phyloP scores from a whole-genome alignment of 768 basidiomycete genomes.

The Auricularia sp. region DNA sequence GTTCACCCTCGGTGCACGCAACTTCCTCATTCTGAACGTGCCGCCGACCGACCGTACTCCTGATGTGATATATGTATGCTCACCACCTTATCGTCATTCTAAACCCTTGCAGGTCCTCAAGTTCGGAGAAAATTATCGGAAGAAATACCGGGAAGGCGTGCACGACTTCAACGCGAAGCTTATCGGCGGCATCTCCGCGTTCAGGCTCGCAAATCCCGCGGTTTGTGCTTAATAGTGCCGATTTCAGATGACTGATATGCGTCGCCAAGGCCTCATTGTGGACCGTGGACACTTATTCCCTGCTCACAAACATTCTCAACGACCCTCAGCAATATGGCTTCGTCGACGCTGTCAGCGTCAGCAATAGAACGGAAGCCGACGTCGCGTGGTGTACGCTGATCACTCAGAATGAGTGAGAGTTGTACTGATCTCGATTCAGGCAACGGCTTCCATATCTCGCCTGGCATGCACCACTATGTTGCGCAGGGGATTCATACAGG shows the following conservation, averaged over 20 bases:
- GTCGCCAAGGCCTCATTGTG: not conserved
- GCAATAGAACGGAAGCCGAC: not conserved
- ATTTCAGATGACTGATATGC: not conserved
- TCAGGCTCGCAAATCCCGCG: slow-evolving; percentile 34
- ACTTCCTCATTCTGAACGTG: slow-evolving; percentile 54
- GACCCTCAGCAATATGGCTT: not conserved
- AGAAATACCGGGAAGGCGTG: slow-evolving; percentile 36
- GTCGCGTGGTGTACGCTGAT: not conserved
- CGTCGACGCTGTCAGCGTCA: not conserved
- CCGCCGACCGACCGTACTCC: slow-evolving; percentile 48
- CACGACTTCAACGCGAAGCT: slow-evolving; percentile 42
- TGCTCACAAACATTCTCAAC: not conserved
- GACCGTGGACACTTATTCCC: not conserved
- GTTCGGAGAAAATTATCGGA: slow-evolving; percentile 19
- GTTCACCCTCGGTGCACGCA: slow-evolving; percentile 46
- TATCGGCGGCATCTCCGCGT: slow-evolving; percentile 25
- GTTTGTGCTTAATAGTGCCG: slow-evolving; percentile 21
- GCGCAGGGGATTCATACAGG: not conserved
- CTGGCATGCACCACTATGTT: not conserved
- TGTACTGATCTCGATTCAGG: not conserved
- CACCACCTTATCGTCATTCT: no score
- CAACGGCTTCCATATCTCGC: not conserved
- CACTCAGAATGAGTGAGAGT: no score
- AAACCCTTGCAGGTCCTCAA: no score
- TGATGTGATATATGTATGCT: slow-evolving; percentile 24